These are phyloP conservation scores for Sporothrix euskadiensis DNA, from an alignment of 2,329 filamentous ascomycete species.

Conservation along the genomic window DNA sequence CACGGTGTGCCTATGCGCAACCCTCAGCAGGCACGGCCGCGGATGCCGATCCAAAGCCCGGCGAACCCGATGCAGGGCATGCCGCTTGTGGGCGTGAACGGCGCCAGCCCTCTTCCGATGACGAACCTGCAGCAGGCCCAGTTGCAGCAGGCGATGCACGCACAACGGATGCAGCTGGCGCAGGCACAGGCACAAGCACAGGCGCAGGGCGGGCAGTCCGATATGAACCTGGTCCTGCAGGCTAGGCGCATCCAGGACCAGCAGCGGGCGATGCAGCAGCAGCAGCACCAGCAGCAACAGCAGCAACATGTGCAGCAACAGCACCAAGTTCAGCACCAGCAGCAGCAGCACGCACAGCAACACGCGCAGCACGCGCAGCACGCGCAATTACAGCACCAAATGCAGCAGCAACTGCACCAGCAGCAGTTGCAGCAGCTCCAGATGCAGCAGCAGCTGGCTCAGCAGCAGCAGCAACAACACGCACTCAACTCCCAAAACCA, in stretches of 20 bases:
- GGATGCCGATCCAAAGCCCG: constrained; percentile 57
- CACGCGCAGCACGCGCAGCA: constrained; percentile 37
- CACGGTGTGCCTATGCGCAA: constrained; percentile 44
- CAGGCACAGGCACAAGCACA: constrained; percentile 30
- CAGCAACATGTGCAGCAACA: constrained; percentile 46
- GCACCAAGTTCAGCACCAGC: constrained; percentile 59
- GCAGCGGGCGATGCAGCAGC: constrained; percentile 48
- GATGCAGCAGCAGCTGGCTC: constrained; percentile 43
- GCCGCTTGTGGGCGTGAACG: constrained; percentile 40
- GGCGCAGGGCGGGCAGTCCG: constrained; percentile 43
- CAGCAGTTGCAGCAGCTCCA: constrained; percentile 38
- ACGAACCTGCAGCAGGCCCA: constrained; percentile 67
- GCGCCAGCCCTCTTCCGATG: constrained; percentile 59
- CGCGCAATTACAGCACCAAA: constrained; percentile 45
- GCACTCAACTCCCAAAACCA: constrained; percentile 36
- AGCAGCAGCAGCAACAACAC: constrained; percentile 56
- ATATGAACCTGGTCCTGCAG: constrained; percentile 61
- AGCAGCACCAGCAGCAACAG: constrained; percentile 61
- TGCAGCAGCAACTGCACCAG: constrained; percentile 60
- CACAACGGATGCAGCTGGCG: constrained; percentile 59
- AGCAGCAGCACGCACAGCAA: constrained; percentile 55
- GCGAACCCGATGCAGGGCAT: constrained; percentile 41
- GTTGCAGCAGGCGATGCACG: constrained; percentile 58
- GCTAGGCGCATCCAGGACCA: constrained; percentile 67
- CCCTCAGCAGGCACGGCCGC: constrained; percentile 51